A percentile compares a stretch with the other conserved stretches of the same genome.
Evolutionary conservation across 805 yeast genomes (phyloP).

Genomic region (Yarrowia sp.): DNA sequence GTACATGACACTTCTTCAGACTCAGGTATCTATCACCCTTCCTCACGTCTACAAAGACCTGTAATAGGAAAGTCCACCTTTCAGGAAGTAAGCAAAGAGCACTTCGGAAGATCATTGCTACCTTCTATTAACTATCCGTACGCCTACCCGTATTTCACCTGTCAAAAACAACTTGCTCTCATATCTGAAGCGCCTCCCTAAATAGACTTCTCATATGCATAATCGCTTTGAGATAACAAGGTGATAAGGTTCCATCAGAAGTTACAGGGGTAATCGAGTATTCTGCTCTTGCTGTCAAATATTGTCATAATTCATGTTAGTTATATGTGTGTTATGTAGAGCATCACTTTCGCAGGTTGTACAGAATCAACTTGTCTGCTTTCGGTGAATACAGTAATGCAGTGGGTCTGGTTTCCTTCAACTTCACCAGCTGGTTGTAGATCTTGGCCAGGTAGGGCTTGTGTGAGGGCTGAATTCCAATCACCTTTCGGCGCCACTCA

Average conservation of each 20-base stretch:
- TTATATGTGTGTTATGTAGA: not conserved
- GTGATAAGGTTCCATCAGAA: conserved; percentile 5
- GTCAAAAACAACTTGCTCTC: too few species aligned
- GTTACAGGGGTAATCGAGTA: not conserved
- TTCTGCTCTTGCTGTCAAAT: too few species aligned
- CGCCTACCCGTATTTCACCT: too few species aligned
- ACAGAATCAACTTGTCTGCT: conserved; percentile 70
- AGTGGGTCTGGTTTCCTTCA: conserved; percentile 58
- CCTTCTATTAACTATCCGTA: too few species aligned
- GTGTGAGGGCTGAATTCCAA: conserved; percentile 82
- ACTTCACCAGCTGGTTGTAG: conserved; percentile 45
- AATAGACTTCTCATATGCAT: conserved; percentile 1
- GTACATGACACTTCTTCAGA: too few species aligned
- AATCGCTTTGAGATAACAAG: conserved; percentile 17
- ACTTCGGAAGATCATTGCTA: too few species aligned
- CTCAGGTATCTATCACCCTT: too few species aligned
- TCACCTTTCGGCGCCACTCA: conserved; percentile 77
- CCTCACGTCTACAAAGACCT: too few species aligned
- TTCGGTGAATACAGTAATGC: conserved; percentile 85
- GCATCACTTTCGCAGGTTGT: conserved; percentile 53
- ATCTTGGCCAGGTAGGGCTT: conserved; percentile 79
- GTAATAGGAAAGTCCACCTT: too few species aligned
- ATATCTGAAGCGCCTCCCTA: too few species aligned
- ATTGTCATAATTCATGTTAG: conserved; percentile 27
- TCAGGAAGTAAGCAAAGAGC: too few species aligned